Evolutionary conservation across 2,329 filamentous ascomycete species (phyloP).

Genomic region (Capronia epimyces): DNA sequence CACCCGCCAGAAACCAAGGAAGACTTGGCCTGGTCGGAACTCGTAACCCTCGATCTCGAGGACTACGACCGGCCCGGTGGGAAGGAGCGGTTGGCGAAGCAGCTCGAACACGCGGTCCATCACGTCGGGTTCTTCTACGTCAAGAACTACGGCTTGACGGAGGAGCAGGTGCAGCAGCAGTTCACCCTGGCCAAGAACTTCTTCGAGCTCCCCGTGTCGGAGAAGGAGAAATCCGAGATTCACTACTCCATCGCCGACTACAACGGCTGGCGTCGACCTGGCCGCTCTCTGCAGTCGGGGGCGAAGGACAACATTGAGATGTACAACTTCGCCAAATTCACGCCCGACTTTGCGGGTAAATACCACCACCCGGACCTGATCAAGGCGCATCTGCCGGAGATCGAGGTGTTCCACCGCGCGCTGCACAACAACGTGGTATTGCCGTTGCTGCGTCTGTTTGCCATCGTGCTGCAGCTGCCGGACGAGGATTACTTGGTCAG

Average conservation of each 20-base stretch:
- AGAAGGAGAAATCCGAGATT: slow-evolving; percentile 54
- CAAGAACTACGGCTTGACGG: slow-evolving; percentile 53
- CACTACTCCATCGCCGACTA: slow-evolving; percentile 49
- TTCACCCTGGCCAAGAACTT: slow-evolving; percentile 55
- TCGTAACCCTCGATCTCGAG: slow-evolving; percentile 54
- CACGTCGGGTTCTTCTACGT: slow-evolving; percentile 57
- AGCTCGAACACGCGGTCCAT: slow-evolving; percentile 50
- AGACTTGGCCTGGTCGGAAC: slow-evolving; percentile 47
- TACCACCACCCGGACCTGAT: slow-evolving; percentile 44
- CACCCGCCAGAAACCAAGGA: slow-evolving; percentile 19
- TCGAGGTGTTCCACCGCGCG: slow-evolving; percentile 50
- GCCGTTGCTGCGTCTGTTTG: slow-evolving; percentile 52
- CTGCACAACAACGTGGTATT: slow-evolving; percentile 53
- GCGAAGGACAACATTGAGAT: slow-evolving; percentile 51
- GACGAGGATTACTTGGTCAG: slow-evolving; percentile 53
- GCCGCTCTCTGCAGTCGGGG: slow-evolving; percentile 33
- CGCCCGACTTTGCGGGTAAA: slow-evolving; percentile 38
- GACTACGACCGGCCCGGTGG: slow-evolving; percentile 50
- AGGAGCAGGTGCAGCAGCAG: slow-evolving; percentile 54
- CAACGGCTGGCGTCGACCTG: slow-evolving; percentile 50
- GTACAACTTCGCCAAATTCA: slow-evolving; percentile 57
- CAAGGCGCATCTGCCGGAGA: slow-evolving; percentile 46
- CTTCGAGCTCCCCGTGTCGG: slow-evolving; percentile 50
- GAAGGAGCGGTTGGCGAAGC: slow-evolving; percentile 48
- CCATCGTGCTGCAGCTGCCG: slow-evolving; percentile 54